Evolutionary conservation across 805 yeast species (phyloP).

Genomic region (Yarrowia divulgata): DNA sequence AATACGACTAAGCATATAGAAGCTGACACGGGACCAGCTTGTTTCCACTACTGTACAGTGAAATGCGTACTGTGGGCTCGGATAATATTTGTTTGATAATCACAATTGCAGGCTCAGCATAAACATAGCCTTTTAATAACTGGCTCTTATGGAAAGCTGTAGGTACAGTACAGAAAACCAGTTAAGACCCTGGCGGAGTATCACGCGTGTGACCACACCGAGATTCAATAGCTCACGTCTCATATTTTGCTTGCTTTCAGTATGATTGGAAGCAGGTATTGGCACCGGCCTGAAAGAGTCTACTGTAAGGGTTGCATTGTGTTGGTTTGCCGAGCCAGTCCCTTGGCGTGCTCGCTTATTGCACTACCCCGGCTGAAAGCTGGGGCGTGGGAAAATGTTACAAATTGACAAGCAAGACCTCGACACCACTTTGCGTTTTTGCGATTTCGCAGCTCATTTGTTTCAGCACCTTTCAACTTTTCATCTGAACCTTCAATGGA

Average conservation of each 20-base stretch:
- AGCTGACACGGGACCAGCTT: too few relatives aligned
- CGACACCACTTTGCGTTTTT: neutral
- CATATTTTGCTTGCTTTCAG: neutral
- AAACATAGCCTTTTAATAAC: neutral
- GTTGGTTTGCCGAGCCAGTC: neutral
- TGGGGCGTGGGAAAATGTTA: conserved; percentile 6
- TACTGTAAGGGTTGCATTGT: conserved; percentile 30
- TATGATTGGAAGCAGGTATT: conserved; percentile 1
- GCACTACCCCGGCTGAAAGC: neutral
- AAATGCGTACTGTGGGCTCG: too few relatives aligned
- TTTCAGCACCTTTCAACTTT: conserved; percentile 12
- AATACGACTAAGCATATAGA: too few relatives aligned
- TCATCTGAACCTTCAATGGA: neutral
- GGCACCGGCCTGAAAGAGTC: neutral
- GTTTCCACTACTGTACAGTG: too few relatives aligned
- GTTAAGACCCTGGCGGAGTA: neutral
- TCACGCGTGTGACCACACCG: neutral
- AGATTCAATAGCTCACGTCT: neutral
- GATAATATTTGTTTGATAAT: neutral
- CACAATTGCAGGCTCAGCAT: neutral
- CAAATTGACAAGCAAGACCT: neutral
- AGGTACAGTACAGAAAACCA: conserved; percentile 6
- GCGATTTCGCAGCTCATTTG: neutral
- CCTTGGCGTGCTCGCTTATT: conserved; percentile 2
- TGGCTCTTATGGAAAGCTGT: neutral